Evolutionary conservation across 768 basidiomycete species (phyloP).

Genomic region (Strobilomyces dryophilus): DNA sequence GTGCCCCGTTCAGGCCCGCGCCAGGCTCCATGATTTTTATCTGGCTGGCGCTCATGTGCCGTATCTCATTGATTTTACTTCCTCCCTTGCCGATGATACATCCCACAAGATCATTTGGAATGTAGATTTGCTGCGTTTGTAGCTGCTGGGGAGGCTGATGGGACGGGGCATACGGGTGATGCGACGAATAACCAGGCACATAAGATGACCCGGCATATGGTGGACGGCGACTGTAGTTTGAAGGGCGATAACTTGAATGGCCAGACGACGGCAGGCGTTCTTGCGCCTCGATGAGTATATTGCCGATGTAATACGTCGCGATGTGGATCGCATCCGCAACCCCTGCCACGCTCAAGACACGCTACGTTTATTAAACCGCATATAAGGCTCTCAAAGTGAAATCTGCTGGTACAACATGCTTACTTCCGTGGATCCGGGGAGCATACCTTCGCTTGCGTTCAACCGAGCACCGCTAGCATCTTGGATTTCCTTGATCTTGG

Average conservation of each 20-base stretch:
- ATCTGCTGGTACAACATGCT: conserved; percentile 15
- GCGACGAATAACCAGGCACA: conserved; percentile 57
- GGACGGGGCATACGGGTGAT: conserved; percentile 43
- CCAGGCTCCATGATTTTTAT: conserved; percentile 99
- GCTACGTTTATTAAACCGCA: conserved; percentile 44
- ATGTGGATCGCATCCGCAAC: conserved; percentile 99
- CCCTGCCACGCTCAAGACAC: conserved; percentile 95
- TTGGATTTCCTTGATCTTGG: conserved; percentile 99
- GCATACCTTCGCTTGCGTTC: conserved; percentile 97
- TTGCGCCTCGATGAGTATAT: conserved; percentile 91
- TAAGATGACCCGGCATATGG: conserved; percentile 57
- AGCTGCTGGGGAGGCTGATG: conserved; percentile 67
- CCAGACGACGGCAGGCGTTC: conserved; percentile 73
- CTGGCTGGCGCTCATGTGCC: conserved; percentile 90
- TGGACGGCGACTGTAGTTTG: conserved; percentile 49
- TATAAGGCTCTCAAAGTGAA: conserved; percentile 5
- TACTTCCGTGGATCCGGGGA: conserved; percentile 99
- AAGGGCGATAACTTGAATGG: conserved; percentile 58
- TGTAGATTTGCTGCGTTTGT: conserved; percentile 97
- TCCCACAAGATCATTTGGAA: conserved; percentile 95
- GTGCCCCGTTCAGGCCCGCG: conserved; percentile 68
- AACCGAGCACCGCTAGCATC: conserved; percentile 95
- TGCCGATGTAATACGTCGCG: conserved; percentile 98
- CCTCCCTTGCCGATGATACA: conserved; percentile 98
- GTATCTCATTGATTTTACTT: conserved; percentile 97